These are phyloP conservation scores for Dissophora ornata DNA, from an alignment of 192 early-diverging fungal species.

Conservation along the genomic window DNA sequence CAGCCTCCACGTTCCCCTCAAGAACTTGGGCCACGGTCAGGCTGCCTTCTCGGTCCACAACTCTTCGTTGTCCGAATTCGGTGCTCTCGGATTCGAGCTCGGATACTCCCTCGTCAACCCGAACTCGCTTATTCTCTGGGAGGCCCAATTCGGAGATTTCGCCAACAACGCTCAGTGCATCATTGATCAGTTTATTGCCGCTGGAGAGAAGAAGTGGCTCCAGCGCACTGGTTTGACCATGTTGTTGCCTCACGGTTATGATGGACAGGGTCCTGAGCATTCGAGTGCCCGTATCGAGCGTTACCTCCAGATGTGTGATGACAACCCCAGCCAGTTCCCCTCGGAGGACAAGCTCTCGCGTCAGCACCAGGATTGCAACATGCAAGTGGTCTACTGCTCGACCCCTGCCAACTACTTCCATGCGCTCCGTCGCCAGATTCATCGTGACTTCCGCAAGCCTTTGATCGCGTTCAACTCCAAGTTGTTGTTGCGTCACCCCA, in stretches of 20 bases:
- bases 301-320: slow-evolving; percentile 95
- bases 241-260: slow-evolving; percentile 97
- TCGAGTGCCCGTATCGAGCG: slow-evolving; percentile 96
- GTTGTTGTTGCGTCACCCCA: slow-evolving; percentile 91
- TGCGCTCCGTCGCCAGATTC: slow-evolving; percentile 92
- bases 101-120: slow-evolving; percentile 97
- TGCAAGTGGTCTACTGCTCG: slow-evolving; percentile 95
- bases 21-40: slow-evolving; percentile 89
- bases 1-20: slow-evolving; percentile 83
- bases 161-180: slow-evolving; percentile 97
- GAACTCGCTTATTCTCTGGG: slow-evolving; percentile 95
- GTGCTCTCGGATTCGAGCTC: slow-evolving; percentile 95
- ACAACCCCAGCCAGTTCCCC: slow-evolving; percentile 90
- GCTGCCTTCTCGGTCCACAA: slow-evolving; percentile 91
- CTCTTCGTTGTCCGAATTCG: slow-evolving; percentile 96
- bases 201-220: slow-evolving; percentile 98
- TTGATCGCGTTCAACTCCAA: slow-evolving; percentile 85
- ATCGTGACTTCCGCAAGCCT: slow-evolving; percentile 98
- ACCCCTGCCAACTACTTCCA: slow-evolving; percentile 99
- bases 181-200: slow-evolving; percentile 96
- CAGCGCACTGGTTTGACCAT: slow-evolving; percentile 95
- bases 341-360: slow-evolving; percentile 82
- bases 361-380: slow-evolving; percentile 98
- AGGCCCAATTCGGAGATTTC: slow-evolving; percentile 99
- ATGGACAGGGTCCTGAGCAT: slow-evolving; percentile 99